A percentile compares a stretch with the other conserved stretches of the same genome.
Conservation (phyloP, 1,284 basidiomycete genomes). For the Peniophora sp. region DNA sequence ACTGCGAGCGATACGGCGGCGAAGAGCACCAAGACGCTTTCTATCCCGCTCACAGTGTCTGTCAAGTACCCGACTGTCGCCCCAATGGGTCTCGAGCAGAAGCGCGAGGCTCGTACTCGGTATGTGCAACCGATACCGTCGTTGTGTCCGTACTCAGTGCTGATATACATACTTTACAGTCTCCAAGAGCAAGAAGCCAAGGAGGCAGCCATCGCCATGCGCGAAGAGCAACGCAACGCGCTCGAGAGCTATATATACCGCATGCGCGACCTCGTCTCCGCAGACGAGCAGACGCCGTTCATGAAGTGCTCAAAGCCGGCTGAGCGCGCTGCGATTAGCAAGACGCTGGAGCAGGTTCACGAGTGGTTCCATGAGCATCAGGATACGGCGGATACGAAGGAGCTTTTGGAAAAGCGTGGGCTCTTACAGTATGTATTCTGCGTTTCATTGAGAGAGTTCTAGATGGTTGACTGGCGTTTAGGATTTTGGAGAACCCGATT, state of each 20-base stretch:
- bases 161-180: constrained; percentile 31
- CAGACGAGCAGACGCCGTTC: constrained; percentile 62
- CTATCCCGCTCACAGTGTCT: constrained; percentile 57
- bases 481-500: constrained; percentile 76
- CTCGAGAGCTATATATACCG: constrained; percentile 93
- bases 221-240: constrained; percentile 87
- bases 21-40: constrained; percentile 31
- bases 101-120: constrained; percentile 63
- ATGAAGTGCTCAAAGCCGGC: constrained; percentile 67
- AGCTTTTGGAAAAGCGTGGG: constrained; percentile 66
- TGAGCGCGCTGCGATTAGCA: constrained; percentile 64
- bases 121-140: constrained; percentile 27
- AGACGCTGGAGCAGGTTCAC: constrained; percentile 64
- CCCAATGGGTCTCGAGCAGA: constrained; percentile 69
- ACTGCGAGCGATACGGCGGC: constrained; percentile 15
- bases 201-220: constrained; percentile 69
- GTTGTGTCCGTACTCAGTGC: not conserved
- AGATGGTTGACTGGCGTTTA: constrained; percentile 20
- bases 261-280: constrained; percentile 75
- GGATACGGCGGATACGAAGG: constrained; percentile 74
- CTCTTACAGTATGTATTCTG: constrained; percentile 66
- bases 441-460: constrained; percentile 1
- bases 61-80: constrained; percentile 55
- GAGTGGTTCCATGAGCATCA: constrained; percentile 83
- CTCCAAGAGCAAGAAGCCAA: constrained; percentile 73